A percentile compares a stretch with the other conserved stretches of the same genome.
phyloP scores from a whole-genome alignment of 441 rosid species.

The Theobroma grandiflorum region DNA sequence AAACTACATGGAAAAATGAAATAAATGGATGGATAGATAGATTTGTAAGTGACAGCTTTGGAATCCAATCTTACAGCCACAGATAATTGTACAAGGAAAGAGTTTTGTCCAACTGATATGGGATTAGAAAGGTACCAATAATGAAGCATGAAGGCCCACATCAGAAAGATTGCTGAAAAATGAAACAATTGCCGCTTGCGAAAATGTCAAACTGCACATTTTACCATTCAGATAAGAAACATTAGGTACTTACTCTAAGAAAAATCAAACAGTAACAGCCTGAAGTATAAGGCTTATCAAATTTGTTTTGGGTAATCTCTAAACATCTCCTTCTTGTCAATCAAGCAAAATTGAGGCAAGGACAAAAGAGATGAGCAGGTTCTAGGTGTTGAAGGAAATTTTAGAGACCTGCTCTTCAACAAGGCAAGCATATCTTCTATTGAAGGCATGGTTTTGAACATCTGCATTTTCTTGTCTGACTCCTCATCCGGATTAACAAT shows the following conservation, averaged over 20 bases:
- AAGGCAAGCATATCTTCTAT: slow-evolving; percentile 58
- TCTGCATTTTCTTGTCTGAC: slow-evolving; percentile 31
- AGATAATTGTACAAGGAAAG: background rate
- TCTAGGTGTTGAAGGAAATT: background rate
- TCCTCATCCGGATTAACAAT: slow-evolving; percentile 32
- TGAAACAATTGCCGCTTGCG: slow-evolving; percentile 77
- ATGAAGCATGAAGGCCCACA: slow-evolving; percentile 75
- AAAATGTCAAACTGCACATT: slow-evolving; percentile 61
- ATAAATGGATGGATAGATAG: background rate
- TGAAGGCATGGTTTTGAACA: slow-evolving; percentile 60
- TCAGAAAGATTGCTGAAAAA: slow-evolving; percentile 78
- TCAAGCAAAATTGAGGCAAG: background rate
- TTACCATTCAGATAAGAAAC: background rate
- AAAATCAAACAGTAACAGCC: background rate
- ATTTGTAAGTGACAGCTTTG: background rate
- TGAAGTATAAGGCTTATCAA: background rate
- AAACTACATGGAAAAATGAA: background rate
- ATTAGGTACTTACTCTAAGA: background rate
- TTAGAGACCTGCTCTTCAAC: slow-evolving; percentile 67
- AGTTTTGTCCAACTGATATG: background rate
- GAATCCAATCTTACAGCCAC: background rate
- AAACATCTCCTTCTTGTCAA: too few relatives aligned
- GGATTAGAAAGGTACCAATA: slow-evolving; percentile 55
- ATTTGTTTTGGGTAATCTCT: too few relatives aligned
- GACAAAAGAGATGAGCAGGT: background rate